These are phyloP conservation scores for Chionographis japonica DNA, from an alignment of 106 monocot genomes.

Conservation along the genomic window DNA sequence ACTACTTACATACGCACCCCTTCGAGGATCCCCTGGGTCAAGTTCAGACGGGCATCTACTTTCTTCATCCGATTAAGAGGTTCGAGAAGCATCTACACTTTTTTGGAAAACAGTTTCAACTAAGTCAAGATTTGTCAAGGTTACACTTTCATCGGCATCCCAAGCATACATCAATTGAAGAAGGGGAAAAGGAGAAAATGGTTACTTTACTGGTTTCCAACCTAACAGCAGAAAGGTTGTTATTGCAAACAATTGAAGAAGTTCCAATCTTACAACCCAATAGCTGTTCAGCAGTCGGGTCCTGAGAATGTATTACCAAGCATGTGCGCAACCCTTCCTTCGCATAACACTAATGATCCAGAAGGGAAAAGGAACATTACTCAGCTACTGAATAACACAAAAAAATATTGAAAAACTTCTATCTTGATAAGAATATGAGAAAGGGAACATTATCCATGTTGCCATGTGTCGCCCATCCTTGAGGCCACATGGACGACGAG, in stretches of 20 bases:
- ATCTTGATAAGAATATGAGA: neutral
- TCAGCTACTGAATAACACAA: neutral
- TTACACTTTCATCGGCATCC: too few species aligned
- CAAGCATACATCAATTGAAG: neutral
- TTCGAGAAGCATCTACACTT: slow-evolving; percentile 79
- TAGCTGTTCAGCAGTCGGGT: slow-evolving; percentile 55
- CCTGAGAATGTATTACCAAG: slow-evolving; percentile 82
- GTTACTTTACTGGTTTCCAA: slow-evolving; percentile 80
- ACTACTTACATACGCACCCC: slow-evolving; percentile 53
- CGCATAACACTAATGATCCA: slow-evolving; percentile 61
- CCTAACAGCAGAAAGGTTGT: slow-evolving; percentile 66
- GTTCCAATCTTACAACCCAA: slow-evolving; percentile 72
- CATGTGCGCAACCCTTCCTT: slow-evolving; percentile 80
- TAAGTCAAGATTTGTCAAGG: neutral
- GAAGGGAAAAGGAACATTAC: neutral
- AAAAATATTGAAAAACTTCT: too few species aligned
- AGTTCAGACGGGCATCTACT: slow-evolving; percentile 76
- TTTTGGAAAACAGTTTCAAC: slow-evolving; percentile 5
- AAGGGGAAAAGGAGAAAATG: neutral
- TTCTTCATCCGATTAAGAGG: slow-evolving; percentile 80
- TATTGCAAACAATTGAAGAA: slow-evolving; percentile 35
- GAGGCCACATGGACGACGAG: too few species aligned
- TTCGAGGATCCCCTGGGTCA: slow-evolving; percentile 91
- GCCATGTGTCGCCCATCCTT: too few species aligned
- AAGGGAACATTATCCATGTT: too few species aligned